Percentiles rank a stretch among this genome's conserved stretches.
Conservation (phyloP, 352 stramenopile genomes). For the Phytophthora tentaculata region DNA sequence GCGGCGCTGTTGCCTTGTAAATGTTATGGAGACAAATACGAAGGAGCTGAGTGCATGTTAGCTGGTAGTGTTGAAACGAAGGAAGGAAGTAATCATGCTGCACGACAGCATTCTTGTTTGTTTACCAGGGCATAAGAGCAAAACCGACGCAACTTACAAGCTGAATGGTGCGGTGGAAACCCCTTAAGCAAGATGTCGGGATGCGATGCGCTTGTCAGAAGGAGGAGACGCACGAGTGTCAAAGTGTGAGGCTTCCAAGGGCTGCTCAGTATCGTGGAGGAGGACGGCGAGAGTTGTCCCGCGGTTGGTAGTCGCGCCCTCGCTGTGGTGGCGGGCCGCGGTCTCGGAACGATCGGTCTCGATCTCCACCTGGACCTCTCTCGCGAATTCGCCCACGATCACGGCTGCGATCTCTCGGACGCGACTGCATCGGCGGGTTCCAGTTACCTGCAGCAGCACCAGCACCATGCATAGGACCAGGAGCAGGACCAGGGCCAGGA, state of each 20-base stretch:
- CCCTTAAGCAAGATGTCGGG: conserved; percentile 2
- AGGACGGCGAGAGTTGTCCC: conserved; percentile 41
- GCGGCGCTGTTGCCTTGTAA: conserved; percentile 37
- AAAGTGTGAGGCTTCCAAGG: conserved; percentile 17
- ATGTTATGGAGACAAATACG: not conserved
- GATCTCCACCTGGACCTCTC: conserved; percentile 30
- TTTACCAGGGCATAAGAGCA: conserved; percentile 33
- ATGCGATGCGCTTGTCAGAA: no score
- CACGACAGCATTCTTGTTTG: conserved; percentile 26
- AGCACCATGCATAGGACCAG: conserved; percentile 34
- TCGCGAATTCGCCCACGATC: conserved; percentile 55
- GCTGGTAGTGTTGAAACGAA: no score
- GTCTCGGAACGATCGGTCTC: conserved; percentile 41
- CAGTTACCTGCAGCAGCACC: conserved; percentile 34
- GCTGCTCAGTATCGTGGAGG: conserved; percentile 38
- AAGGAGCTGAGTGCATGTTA: conserved; percentile 1
- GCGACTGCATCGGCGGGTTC: conserved; percentile 33
- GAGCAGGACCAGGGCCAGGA: conserved; percentile 22
- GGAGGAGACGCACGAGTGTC: conserved; percentile 7
- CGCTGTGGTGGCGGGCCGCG: conserved; percentile 36
- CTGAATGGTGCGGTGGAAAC: not conserved
- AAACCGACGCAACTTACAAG: no score
- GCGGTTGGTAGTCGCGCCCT: conserved; percentile 37
- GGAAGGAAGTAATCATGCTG: conserved; percentile 24
- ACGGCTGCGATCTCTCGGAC: conserved; percentile 52